These are phyloP conservation scores for Bipolaris cookei DNA, from an alignment of 2,329 filamentous ascomycete genomes.

Conservation along the genomic window DNA sequence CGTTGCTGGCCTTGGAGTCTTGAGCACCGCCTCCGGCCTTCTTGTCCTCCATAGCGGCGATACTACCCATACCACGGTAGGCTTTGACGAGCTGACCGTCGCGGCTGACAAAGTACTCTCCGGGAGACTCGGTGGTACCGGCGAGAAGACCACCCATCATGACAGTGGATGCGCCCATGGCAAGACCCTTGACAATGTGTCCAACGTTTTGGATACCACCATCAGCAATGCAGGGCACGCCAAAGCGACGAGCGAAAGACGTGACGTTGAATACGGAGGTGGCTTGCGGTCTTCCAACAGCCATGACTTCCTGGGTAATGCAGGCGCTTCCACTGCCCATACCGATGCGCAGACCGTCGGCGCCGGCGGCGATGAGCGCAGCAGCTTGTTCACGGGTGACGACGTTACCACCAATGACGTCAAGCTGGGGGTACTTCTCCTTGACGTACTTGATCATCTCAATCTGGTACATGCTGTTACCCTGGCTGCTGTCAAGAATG, in stretches of 20 bases:
- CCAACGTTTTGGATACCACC: constrained; percentile 98
- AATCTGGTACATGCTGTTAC: constrained; percentile 98
- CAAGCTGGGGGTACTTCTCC: constrained; percentile 79
- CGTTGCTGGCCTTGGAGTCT: constrained; percentile 77
- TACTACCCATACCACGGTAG: constrained; percentile 98
- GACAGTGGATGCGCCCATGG: constrained; percentile 90
- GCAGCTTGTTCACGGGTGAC: constrained; percentile 97
- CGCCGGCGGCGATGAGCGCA: constrained; percentile 86
- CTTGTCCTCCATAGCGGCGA: constrained; percentile 99
- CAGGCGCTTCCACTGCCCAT: constrained; percentile 99
- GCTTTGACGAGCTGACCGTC: constrained; percentile 99
- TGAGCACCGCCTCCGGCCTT: constrained; percentile 80
- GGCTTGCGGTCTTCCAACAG: constrained; percentile 94
- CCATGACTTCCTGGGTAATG: constrained; percentile 99
- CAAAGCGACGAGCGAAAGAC: constrained; percentile 87
- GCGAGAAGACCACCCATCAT: constrained; percentile 99
- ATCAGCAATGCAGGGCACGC: constrained; percentile 96
- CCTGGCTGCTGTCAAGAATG: constrained; percentile 93
- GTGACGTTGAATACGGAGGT: constrained; percentile 90
- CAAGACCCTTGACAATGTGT: constrained; percentile 97
- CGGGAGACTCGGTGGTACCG: constrained; percentile 95
- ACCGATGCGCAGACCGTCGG: constrained; percentile 94
- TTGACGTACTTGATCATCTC: constrained; percentile 99
- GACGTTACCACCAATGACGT: constrained; percentile 98
- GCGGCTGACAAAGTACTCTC: constrained; percentile 92